phyloP scores from a whole-genome alignment of 2,329 filamentous ascomycete species.

The Arthrobotrys iridis region DNA sequence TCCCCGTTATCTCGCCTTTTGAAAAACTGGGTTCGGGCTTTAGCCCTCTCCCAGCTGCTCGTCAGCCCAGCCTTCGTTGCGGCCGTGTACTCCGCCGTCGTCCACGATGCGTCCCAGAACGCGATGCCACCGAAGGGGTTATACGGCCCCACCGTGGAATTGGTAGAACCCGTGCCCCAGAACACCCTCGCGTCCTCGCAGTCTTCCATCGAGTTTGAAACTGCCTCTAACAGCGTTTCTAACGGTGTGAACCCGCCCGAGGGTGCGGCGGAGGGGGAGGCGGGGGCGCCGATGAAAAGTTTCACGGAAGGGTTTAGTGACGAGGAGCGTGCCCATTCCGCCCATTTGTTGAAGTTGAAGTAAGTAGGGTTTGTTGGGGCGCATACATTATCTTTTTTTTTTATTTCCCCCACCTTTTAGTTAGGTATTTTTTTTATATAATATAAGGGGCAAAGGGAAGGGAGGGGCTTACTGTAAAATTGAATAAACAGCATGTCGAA shows the following conservation, averaged over 20 bases:
- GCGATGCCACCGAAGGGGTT: slow-evolving; percentile 49
- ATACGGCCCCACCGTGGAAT: slow-evolving; percentile 10
- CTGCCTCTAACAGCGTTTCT: slow-evolving; percentile 8
- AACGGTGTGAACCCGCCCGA: slow-evolving; percentile 30
- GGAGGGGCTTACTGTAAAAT: slow-evolving; percentile 61
- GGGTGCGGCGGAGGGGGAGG: slow-evolving; percentile 16
- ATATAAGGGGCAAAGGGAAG: slow-evolving; percentile 67
- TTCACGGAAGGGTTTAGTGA: slow-evolving; percentile 71
- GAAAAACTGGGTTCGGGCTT: slow-evolving; percentile 17
- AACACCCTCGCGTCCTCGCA: slow-evolving; percentile 40
- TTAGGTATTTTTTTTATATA: slow-evolving; percentile 65
- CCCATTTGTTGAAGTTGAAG: slow-evolving; percentile 65
- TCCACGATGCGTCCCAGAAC: slow-evolving; percentile 52
- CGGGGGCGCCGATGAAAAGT: slow-evolving; percentile 70
- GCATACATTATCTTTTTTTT: slow-evolving; percentile 71
- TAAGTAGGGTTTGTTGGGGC: slow-evolving; percentile 64
- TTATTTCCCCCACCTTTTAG: no score
- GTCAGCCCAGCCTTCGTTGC: slow-evolving; percentile 24
- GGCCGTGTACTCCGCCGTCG: slow-evolving; percentile 23
- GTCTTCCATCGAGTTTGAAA: slow-evolving; percentile 38
- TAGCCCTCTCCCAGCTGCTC: slow-evolving; percentile 2
- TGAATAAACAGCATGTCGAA: slow-evolving; percentile 53
- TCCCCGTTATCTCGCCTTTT: slow-evolving; percentile 1
- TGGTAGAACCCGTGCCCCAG: slow-evolving; percentile 2
- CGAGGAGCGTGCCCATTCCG: slow-evolving; percentile 70